phyloP scores from a whole-genome alignment of 495 filamentous ascomycete species.

The Glonium stellatum region DNA sequence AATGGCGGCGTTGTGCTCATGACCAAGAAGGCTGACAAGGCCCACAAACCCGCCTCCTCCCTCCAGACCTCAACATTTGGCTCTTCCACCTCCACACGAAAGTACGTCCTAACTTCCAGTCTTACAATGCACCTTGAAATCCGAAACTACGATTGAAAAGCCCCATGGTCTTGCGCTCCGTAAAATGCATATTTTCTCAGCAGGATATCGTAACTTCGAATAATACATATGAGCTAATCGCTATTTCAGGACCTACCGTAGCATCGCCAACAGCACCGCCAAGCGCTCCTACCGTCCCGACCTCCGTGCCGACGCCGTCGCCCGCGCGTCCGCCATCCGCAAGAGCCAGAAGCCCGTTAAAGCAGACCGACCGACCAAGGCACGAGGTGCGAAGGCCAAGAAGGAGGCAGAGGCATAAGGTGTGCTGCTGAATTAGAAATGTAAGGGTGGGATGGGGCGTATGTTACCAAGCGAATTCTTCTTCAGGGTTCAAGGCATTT shows the following conservation, averaged over 20 bases:
- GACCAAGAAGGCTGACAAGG: conserved; percentile 71
- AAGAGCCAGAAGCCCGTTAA: conserved; percentile 71
- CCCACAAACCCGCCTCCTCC: conserved; percentile 63
- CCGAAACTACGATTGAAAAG: too few relatives aligned
- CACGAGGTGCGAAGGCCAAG: conserved; percentile 73
- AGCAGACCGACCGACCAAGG: conserved; percentile 60
- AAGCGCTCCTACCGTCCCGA: conserved; percentile 72
- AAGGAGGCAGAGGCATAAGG: conserved; percentile 56
- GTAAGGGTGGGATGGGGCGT: conserved; percentile 2
- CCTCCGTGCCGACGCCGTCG: conserved; percentile 76
- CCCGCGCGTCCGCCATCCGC: conserved; percentile 82
- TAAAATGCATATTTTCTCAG: too few relatives aligned
- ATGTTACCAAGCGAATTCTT: conserved; percentile 1
- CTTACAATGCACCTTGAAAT: not conserved
- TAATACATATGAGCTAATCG: too few relatives aligned
- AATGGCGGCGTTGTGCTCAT: conserved; percentile 67
- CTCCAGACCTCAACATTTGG: conserved; percentile 58
- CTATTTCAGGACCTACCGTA: conserved; percentile 80
- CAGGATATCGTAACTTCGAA: too few relatives aligned
- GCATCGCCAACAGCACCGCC: conserved; percentile 69
- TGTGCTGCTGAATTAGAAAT: not conserved
- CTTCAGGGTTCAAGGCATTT: too few relatives aligned
- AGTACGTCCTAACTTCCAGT: conserved; percentile 51
- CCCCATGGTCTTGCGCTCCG: too few relatives aligned
- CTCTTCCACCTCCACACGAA: conserved; percentile 62